Conservation (phyloP, 805 yeast genomes). For the Candida parachauliodes region DNA sequence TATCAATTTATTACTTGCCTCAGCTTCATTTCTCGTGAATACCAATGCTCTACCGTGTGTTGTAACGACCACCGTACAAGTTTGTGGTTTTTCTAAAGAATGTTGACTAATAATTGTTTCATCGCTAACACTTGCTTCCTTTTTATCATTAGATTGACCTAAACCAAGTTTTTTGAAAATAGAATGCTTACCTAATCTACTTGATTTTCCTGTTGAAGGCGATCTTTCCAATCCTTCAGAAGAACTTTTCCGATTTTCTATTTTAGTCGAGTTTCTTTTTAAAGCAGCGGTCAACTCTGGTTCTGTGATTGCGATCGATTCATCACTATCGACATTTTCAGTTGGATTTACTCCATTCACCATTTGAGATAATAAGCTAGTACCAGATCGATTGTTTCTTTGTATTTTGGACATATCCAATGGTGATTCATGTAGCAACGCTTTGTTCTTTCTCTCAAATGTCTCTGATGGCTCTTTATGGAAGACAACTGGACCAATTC, state of each 20-base stretch:
- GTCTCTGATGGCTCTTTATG: slow-evolving; percentile 41
- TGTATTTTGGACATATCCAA: slow-evolving; percentile 35
- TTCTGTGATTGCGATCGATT: slow-evolving; percentile 66
- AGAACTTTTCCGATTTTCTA: background rate
- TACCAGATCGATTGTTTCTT: slow-evolving; percentile 17
- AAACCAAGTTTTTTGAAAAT: slow-evolving; percentile 11
- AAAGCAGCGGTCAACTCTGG: slow-evolving; percentile 19
- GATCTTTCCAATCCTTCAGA: slow-evolving; percentile 1
- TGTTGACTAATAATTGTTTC: slow-evolving; percentile 10
- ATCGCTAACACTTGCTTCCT: slow-evolving; percentile 5
- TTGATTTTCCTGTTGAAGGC: slow-evolving; percentile 3
- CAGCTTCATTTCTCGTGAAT: slow-evolving; percentile 42
- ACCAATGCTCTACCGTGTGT: slow-evolving; percentile 61
- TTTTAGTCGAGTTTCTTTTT: slow-evolving; percentile 3
- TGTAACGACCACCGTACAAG: slow-evolving; percentile 56
- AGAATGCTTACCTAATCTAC: slow-evolving; percentile 7
- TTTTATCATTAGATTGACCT: slow-evolving; percentile 4
- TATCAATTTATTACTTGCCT: slow-evolving; percentile 42
- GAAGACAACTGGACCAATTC: slow-evolving; percentile 52
- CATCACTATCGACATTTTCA: slow-evolving; percentile 45
- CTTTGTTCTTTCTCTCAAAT: slow-evolving; percentile 57
- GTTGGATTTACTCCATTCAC: slow-evolving; percentile 24
- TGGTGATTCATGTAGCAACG: slow-evolving; percentile 58
- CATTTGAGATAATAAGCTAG: slow-evolving; percentile 35
- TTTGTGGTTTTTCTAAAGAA: slow-evolving; percentile 36